Evolutionary conservation across 257 asterid species (phyloP), one percentile per base, ranked within the genome.

Genomic region (Penstemon eatonii): DNA sequence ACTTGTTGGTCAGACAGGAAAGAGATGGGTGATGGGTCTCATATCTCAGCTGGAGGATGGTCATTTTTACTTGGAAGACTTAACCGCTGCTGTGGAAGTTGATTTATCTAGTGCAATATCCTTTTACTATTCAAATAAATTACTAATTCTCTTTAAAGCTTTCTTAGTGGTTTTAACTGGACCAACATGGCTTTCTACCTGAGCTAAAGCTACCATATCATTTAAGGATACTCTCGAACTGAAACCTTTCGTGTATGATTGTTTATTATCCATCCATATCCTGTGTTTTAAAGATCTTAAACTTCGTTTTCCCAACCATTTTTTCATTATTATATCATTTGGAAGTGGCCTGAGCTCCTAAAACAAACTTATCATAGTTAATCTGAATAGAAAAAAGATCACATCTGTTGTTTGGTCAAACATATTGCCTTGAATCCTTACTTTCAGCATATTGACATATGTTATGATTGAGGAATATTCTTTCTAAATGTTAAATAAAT

Each of bases 41-140:
- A 94, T 94, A 82, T 91, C 96, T 75, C 99, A 94, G 85, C 76
- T 94, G 80, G 99, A 94, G 79, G 99, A 94, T 82, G 96, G 95
- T 42, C 99, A 94, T 80, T 94, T 94, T 81, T 91, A 81, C 87
- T 87, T 94, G 88, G 99, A 94, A 86, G 99, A 94, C 85, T 82
- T 94, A 70, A 82, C 91, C 47, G 96, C 97, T 45, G 89, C 90
- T 66, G 97, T 94, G 12, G 96, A 94, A 86, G 85, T 89, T 71
- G 89, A 94, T 82, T 82, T 91, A 72, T 80, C 96, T 40, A 82
- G 80, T 86, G 95, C 99, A 89, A 94, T 94, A 94, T 91, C 99
- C 99, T 91, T 63, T 82, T 78, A 36, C 71, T 58, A 49, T 44
- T 46, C 38, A 42, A 19, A 52, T 18, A 19, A 53, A 66, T 47